Evolutionary conservation across 1,284 basidiomycete species (phyloP).

Genomic region (Ustilago nuda): DNA sequence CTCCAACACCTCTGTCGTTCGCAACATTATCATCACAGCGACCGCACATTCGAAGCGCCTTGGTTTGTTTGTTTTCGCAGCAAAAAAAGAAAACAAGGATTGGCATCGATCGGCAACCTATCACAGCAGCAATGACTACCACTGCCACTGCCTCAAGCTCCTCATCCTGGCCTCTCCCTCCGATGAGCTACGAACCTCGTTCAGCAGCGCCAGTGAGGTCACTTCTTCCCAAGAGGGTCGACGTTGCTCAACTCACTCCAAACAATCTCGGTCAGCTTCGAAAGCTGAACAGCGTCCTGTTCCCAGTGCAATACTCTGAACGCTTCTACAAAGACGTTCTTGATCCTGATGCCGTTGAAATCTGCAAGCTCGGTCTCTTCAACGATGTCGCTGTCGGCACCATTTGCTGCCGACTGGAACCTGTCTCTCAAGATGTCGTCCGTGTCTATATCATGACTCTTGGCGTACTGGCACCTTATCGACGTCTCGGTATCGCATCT

Average conservation of each 20-base stretch:
- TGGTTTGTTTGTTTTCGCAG: background rate
- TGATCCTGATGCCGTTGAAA: constrained; percentile 47
- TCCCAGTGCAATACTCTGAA: constrained; percentile 65
- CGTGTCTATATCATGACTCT: constrained; percentile 71
- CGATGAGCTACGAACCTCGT: constrained; percentile 52
- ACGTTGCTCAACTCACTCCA: constrained; percentile 59
- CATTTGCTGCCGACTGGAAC: constrained; percentile 69
- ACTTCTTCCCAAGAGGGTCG: constrained; percentile 42
- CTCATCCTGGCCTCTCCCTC: constrained; percentile 43
- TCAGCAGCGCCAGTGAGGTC: constrained; percentile 45
- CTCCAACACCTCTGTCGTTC: background rate
- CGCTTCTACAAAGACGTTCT: constrained; percentile 65
- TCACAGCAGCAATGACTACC: constrained; percentile 22
- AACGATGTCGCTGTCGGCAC: constrained; percentile 70
- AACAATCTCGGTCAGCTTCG: constrained; percentile 68
- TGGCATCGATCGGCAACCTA: background rate
- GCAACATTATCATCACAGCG: background rate
- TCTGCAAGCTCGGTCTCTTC: constrained; percentile 69
- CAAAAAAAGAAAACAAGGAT: background rate
- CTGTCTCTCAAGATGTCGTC: constrained; percentile 40
- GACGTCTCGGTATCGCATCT: constrained; percentile 69
- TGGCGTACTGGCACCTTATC: constrained; percentile 70
- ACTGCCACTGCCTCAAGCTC: constrained; percentile 16
- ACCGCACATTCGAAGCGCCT: background rate
- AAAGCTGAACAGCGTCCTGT: constrained; percentile 65